Conservation (phyloP, 1,284 basidiomycete species). For the Naganishia albida region DNA sequence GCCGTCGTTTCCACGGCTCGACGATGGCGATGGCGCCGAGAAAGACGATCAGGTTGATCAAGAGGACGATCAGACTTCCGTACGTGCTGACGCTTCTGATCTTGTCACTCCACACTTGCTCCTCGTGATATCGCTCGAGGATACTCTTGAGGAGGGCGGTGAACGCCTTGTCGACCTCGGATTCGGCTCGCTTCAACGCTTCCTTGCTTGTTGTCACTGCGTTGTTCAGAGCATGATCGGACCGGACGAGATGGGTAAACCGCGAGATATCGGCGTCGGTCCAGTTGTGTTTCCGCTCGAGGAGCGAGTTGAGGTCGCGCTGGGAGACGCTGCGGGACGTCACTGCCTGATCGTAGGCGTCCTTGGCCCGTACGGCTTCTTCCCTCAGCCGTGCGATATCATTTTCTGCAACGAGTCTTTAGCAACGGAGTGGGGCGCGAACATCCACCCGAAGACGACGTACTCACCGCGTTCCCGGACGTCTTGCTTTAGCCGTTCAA, state of each 20-base stretch:
- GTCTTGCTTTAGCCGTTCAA: conserved; percentile 73
- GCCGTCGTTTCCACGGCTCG: conserved; percentile 87
- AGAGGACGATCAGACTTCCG: conserved; percentile 76
- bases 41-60: conserved; percentile 84
- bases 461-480: conserved; percentile 77
- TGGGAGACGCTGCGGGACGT: conserved; percentile 74
- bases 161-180: conserved; percentile 78
- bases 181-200: conserved; percentile 67
- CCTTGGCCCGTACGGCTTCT: conserved; percentile 68
- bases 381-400: conserved; percentile 58
- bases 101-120: conserved; percentile 97
- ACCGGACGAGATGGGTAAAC: conserved; percentile 81
- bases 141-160: conserved; percentile 81
- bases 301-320: conserved; percentile 82
- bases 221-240: conserved; percentile 81
- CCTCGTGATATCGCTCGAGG: conserved; percentile 86
- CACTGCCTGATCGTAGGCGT: conserved; percentile 72
- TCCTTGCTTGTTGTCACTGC: conserved; percentile 69
- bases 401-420: conserved; percentile 40
- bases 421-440: too few relatives aligned
- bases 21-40: conserved; percentile 81
- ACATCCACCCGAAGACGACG: too few relatives aligned
- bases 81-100: conserved; percentile 90
- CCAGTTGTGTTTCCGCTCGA: conserved; percentile 85
- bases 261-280: conserved; percentile 71